Base-by-base conservation (phyloP, 2,329 filamentous ascomycete species). In the Diaporthe caulivora region DNA sequence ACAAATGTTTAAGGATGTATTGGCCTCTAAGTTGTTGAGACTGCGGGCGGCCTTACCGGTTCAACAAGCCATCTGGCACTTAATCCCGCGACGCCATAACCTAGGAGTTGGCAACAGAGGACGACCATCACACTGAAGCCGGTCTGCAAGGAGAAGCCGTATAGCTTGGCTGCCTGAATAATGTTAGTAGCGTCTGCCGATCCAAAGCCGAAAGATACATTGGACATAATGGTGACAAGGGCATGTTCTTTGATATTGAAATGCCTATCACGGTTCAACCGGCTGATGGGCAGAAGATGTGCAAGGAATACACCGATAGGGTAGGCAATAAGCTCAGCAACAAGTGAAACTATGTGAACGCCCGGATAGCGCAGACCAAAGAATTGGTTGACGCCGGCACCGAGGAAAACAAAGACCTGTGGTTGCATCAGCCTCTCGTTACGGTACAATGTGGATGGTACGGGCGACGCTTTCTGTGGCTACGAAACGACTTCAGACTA, bases 221-320 rank as follows among this genome's bases (percentile, higher is more conserved):
- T 87, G 75, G 82, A 84, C 85, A 87, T 86, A 69, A 87, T 85
- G 49, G 85, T 84, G 47, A 86, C 81, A 18, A 86, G 75, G 1
- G 83, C 82, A 71, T 87, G 85, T 64, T 87, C 85, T 74, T 86
- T 86, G 78, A 86, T 83, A 75, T 86, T 86, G 78, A 86, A 86
- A 67, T 80, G 77, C 51, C 80, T 80, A 71, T 85, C 84, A 0
- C 84, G 84, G 72, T 86, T 86, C 42, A 84, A 75, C 6, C 79
- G 78, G 71, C 78, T 78, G 51, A 85, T 78, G 1, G 84, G 85
- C 7, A 86, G 78, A 4, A 81, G 47, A 31, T 82, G 82, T 13
- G 84, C 83, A 7, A 86, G 76, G 10, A 78, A 77, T 29, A 84
- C 80, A 5, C 85, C 85, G 15, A 85, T 76, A 1, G 85, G 84